Percentiles rank a stretch among this genome's conserved stretches.
These are phyloP conservation scores for Phytophthora hybrid DNA, from an alignment of 352 stramenopile genomes.

Conservation along the genomic window DNA sequence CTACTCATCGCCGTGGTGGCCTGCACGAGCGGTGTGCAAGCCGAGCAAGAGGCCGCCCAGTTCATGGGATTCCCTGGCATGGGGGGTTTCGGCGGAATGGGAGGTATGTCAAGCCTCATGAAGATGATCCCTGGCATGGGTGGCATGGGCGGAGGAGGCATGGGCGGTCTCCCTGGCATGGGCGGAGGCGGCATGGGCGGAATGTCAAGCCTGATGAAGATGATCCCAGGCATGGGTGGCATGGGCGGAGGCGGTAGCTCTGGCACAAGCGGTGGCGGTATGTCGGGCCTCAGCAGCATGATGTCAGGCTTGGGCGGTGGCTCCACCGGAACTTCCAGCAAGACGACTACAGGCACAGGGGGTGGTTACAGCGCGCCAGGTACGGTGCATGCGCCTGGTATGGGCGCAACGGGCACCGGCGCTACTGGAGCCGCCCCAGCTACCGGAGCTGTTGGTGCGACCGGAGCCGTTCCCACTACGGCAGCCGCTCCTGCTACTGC, in stretches of 20 bases:
- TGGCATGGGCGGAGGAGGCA: neutral
- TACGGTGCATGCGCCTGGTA: constrained; percentile 2
- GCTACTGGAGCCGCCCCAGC: constrained; percentile 1
- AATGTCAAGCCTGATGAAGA: constrained; percentile 2
- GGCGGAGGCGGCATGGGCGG: neutral
- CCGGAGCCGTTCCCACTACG: too few relatives aligned
- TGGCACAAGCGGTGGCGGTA: neutral
- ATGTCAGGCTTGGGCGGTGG: neutral
- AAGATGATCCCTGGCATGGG: constrained; percentile 12
- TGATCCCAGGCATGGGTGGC: constrained; percentile 2
- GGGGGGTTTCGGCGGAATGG: neutral
- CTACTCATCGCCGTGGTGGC: neutral
- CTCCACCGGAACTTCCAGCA: neutral
- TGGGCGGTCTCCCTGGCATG: constrained; percentile 3
- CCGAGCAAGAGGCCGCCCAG: neutral
- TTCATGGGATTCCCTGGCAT: constrained; percentile 1
- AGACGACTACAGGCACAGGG: neutral
- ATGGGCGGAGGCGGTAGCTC: neutral
- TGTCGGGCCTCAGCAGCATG: neutral
- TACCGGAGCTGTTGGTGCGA: too few relatives aligned
- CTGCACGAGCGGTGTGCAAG: neutral
- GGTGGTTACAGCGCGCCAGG: neutral
- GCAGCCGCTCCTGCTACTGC: too few relatives aligned
- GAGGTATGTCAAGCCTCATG: constrained; percentile 2
- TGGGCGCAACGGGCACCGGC: neutral